Evolutionary conservation across 2,329 filamentous ascomycete genomes (phyloP).

Genomic region (Neurospora crassa): DNA sequence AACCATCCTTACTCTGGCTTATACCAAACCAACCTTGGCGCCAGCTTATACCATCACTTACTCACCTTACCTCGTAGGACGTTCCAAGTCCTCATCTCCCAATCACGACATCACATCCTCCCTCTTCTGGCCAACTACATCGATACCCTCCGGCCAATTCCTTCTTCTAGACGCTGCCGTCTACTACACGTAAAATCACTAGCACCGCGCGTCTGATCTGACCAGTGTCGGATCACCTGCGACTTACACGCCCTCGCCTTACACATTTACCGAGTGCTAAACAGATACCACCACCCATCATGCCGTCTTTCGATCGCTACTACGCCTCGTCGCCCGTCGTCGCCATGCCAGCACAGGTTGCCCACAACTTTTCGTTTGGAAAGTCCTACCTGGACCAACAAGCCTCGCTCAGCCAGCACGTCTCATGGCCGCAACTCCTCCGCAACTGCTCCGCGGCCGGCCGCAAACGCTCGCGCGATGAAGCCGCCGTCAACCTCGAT

Average conservation of each 20-base stretch:
- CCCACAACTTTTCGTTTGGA: slow-evolving; percentile 32
- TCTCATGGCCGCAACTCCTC: slow-evolving; percentile 23
- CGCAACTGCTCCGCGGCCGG: slow-evolving; percentile 37
- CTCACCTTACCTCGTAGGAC: background rate
- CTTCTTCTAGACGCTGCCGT: background rate
- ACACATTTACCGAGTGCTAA: slow-evolving; percentile 20
- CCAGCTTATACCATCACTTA: background rate
- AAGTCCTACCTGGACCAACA: slow-evolving; percentile 31
- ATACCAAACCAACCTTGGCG: background rate
- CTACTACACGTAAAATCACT: background rate
- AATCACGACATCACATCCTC: background rate
- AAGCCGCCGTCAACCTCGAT: slow-evolving; percentile 59
- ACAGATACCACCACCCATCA: slow-evolving; percentile 20
- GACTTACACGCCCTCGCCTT: slow-evolving; percentile 17
- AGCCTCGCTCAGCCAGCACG: slow-evolving; percentile 25
- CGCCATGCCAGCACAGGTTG: slow-evolving; percentile 34
- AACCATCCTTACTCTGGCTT: background rate
- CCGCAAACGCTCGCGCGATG: slow-evolving; percentile 68
- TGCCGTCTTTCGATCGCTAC: slow-evolving; percentile 35
- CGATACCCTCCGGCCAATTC: background rate
- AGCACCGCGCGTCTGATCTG: slow-evolving; percentile 12
- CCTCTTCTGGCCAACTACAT: background rate
- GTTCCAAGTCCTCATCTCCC: background rate
- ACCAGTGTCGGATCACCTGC: slow-evolving; percentile 16
- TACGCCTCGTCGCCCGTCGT: slow-evolving; percentile 37